phyloP scores from a whole-genome alignment of 1,139 yeast species.

The Yamadazyma oceani region DNA sequence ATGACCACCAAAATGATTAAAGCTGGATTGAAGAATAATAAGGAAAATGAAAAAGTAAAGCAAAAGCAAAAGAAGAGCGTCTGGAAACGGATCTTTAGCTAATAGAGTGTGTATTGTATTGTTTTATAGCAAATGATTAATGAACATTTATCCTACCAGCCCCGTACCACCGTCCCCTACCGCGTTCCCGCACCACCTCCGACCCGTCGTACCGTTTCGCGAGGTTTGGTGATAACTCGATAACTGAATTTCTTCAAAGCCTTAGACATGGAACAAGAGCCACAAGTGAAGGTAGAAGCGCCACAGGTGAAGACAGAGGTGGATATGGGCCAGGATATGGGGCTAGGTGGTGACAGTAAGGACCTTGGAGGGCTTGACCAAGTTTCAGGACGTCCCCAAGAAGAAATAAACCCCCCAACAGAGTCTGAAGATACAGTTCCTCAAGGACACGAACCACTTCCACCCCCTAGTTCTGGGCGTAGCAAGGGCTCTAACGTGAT shows the following conservation, averaged over 20 bases:
- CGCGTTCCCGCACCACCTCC: too few species aligned
- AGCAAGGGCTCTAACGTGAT: constrained; percentile 25
- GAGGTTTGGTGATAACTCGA: too few species aligned
- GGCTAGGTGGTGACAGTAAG: too few species aligned
- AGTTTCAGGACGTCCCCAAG: too few species aligned
- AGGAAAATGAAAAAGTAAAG: constrained; percentile 2
- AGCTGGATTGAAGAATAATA: constrained; percentile 13
- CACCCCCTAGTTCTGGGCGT: constrained; percentile 26
- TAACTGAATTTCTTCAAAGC: too few species aligned
- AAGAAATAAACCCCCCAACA: too few species aligned
- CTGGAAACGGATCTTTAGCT: constrained; percentile 16
- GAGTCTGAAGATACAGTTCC: constrained; percentile 24
- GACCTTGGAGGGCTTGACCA: too few species aligned
- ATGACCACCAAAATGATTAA: constrained; percentile 16
- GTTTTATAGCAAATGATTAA: too few species aligned
- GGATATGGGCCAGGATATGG: constrained; percentile 6
- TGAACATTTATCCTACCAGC: too few species aligned
- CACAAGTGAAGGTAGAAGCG: constrained; percentile 13
- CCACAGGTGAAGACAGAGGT: constrained; percentile 6
- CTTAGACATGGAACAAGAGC: constrained; percentile 12
- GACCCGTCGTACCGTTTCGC: too few species aligned
- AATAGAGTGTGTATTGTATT: neutral
- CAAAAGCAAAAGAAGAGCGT: constrained; percentile 13
- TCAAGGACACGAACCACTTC: constrained; percentile 2
- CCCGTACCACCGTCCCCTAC: too few species aligned